Base-by-base conservation (phyloP, 345 rosid species). In the Linum lewisii region DNA sequence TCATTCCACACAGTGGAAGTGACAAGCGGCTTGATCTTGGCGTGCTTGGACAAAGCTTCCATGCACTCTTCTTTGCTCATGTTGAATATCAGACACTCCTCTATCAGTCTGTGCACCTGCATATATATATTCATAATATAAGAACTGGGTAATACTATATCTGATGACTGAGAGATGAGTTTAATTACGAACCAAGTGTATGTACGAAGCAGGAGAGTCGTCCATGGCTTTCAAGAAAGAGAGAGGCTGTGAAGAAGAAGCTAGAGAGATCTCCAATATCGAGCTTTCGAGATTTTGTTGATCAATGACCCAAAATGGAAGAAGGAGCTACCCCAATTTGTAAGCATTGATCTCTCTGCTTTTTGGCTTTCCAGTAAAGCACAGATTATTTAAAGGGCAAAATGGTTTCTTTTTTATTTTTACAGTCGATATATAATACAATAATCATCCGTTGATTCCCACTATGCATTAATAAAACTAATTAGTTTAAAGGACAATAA, bases 41-140 rank as follows among this genome's bases (percentile, higher is more conserved):
- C 56, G 56, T 52, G 56, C 56, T 52, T 52, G 2, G 56, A 52
- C 24, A 52, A 24, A 52, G 56, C 56, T 52, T 52, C 56, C 56
- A 52, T 52, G 56, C 56, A 52, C 25, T 52, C 56, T 21, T 52
- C 56, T 52, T 52, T 52, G 56, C 24, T 24, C 56, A 52, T 52
- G 23, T 52, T 52, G 23, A 52, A 52, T 4, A 52, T 13, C 25
- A 52, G 23, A 21, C 56, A 52, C 24, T 52, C 56, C 25, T 52
- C 56, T 52, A 52, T 52, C 4, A 52, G 24, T 10, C 56, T 8
- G 24, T 52, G 56, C 56, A 52, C 56, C 56, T 52, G 56, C 56
- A 11, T 7, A 1, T n/a, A 19, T 20, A 14, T 11, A 21, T n/a
- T 20, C 22, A 52, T 4, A 7, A 13, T 10, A 3, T n/a, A 52